Evolutionary conservation across 441 rosid species (phyloP).

Genomic region (Erodium moschatum): DNA sequence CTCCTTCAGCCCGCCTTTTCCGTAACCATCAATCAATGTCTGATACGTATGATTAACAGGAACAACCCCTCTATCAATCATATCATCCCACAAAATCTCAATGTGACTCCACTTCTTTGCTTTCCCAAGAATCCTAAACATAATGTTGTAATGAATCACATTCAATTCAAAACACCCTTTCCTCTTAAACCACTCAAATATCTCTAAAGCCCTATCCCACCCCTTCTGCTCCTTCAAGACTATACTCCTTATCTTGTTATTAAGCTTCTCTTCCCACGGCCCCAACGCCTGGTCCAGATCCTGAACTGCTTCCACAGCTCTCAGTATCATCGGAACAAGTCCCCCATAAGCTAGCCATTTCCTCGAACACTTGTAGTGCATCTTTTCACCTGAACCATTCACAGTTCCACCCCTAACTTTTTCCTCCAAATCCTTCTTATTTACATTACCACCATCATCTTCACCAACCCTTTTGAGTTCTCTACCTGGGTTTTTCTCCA

Average conservation of each 20-base stretch:
- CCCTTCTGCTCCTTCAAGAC: conserved; percentile 8
- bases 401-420: neutral
- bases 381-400: neutral
- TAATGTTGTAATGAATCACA: conserved; percentile 6
- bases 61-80: neutral
- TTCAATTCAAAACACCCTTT: conserved; percentile 9
- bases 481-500: conserved; percentile 5
- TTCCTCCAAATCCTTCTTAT: neutral
- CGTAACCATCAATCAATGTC: neutral
- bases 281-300: conserved; percentile 1
- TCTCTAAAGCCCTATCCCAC: conserved; percentile 5
- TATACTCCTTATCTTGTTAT: neutral
- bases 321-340: neutral
- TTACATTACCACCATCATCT: neutral
- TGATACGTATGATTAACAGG: conserved; percentile 8
- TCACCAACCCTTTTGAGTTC: conserved; percentile 6
- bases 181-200: conserved; percentile 10
- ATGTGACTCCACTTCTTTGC: conserved; percentile 5
- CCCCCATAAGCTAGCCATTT: conserved; percentile 4
- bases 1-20: conserved; percentile 2
- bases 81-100: conserved; percentile 8
- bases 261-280: conserved; percentile 9
- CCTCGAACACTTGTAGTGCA: conserved; percentile 9
- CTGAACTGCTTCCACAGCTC: neutral
- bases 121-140: conserved; percentile 8